A percentile compares a stretch with the other conserved stretches of the same genome.
Evolutionary conservation across 768 basidiomycete genomes (phyloP).

Genomic region (Mycena rebaudengoi): DNA sequence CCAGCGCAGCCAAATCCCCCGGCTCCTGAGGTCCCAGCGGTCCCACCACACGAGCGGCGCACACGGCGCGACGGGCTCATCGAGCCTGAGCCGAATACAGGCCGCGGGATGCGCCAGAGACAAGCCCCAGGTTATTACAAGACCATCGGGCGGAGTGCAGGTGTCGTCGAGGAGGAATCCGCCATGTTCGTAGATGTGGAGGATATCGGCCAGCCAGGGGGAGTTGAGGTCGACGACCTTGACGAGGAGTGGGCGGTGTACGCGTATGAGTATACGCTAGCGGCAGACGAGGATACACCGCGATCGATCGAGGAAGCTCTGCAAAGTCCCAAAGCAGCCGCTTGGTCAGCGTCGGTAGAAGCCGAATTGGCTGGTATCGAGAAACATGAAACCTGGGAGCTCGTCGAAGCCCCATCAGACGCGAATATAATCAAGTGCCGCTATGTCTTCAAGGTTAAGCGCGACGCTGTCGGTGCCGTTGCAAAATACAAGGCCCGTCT

Average conservation of each 20-base stretch:
- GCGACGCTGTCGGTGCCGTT: constrained; percentile 18
- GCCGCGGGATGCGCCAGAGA: background rate
- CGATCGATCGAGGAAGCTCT: constrained; percentile 25
- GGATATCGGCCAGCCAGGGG: background rate
- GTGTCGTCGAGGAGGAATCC: background rate
- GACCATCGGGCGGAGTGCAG: background rate
- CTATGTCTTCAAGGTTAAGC: constrained; percentile 26
- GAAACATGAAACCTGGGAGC: constrained; percentile 33
- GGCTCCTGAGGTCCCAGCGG: background rate
- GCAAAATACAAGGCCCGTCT: constrained; percentile 45
- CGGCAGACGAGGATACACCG: constrained; percentile 2
- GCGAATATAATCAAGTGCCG: constrained; percentile 34
- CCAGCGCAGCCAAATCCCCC: too few relatives aligned
- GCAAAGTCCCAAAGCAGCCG: constrained; percentile 25
- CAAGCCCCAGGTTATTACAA: background rate
- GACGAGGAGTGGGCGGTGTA: background rate
- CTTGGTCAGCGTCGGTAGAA: constrained; percentile 3
- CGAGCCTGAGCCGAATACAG: background rate
- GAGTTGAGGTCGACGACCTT: background rate
- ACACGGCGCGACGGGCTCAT: background rate
- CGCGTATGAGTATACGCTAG: background rate
- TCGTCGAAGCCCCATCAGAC: constrained; percentile 28
- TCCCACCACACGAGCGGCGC: background rate
- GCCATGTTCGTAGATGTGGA: background rate
- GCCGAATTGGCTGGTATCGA: constrained; percentile 19